phyloP scores from a whole-genome alignment of 2,329 filamentous ascomycete genomes.

The Cladorrhinum sp. region DNA sequence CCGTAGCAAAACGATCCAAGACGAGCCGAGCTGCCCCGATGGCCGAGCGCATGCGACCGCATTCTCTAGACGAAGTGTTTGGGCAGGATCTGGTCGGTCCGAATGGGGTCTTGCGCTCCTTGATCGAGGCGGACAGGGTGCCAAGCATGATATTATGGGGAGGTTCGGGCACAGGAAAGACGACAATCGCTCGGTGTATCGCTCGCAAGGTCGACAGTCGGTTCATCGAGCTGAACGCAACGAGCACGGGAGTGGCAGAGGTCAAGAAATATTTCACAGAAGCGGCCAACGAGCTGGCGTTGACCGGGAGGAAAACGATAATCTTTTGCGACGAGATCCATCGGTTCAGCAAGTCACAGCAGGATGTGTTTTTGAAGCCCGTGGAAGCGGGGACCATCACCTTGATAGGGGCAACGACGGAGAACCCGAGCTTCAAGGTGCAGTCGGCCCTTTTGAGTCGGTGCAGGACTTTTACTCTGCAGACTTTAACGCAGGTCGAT shows the following conservation, averaged over 20 bases:
- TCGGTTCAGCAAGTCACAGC: constrained; percentile 85
- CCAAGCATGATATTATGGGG: constrained; percentile 97
- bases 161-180: constrained; percentile 77
- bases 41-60: constrained; percentile 90
- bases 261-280: constrained; percentile 90
- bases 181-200: constrained; percentile 88
- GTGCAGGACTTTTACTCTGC: constrained; percentile 85
- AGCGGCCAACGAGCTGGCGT: constrained; percentile 70
- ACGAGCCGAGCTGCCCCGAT: constrained; percentile 73
- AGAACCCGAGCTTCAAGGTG: constrained; percentile 94
- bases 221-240: constrained; percentile 96
- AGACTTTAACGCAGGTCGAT: constrained; percentile 69
- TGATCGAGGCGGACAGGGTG: constrained; percentile 82
- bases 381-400: constrained; percentile 90
- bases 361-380: constrained; percentile 90
- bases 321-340: constrained; percentile 98
- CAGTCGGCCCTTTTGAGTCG: constrained; percentile 82
- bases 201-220: constrained; percentile 76
- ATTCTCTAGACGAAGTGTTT: constrained; percentile 77
- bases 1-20: constrained; percentile 63
- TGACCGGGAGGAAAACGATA: constrained; percentile 89
- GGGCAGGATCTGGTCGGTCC: constrained; percentile 90
- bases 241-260: constrained; percentile 80
- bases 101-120: constrained; percentile 75
- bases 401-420: constrained; percentile 90